phyloP scores from a whole-genome alignment of 2,329 filamentous ascomycete species.

The Penicillium sp. region DNA sequence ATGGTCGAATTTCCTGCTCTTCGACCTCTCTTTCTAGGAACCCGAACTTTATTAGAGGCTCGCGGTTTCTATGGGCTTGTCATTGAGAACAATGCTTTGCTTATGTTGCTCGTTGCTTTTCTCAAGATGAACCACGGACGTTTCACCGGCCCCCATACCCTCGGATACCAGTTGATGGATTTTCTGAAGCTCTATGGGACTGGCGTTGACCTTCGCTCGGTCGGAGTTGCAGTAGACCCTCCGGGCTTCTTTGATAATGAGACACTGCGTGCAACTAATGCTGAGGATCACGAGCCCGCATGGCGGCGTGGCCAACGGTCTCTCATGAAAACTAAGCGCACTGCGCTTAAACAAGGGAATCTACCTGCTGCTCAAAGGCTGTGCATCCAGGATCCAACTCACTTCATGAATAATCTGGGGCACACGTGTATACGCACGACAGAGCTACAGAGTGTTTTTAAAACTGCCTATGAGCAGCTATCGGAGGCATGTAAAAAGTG shows the following conservation, averaged over 20 bases:
- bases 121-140: slow-evolving; percentile 46
- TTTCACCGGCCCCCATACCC: slow-evolving; percentile 28
- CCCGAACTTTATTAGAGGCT: slow-evolving; percentile 52
- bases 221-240: slow-evolving; percentile 53
- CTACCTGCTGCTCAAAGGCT: slow-evolving; percentile 39
- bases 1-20: slow-evolving; percentile 51
- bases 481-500: slow-evolving; percentile 23
- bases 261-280: slow-evolving; percentile 9
- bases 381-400: slow-evolving; percentile 59
- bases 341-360: slow-evolving; percentile 34
- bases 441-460: slow-evolving; percentile 50
- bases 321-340: slow-evolving; percentile 35
- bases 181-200: slow-evolving; percentile 52
- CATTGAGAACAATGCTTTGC: slow-evolving; percentile 54
- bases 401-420: slow-evolving; percentile 58
- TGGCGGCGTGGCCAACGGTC: slow-evolving; percentile 40
- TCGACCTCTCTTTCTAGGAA: slow-evolving; percentile 48
- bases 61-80: slow-evolving; percentile 50
- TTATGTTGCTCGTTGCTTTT: slow-evolving; percentile 58
- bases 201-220: slow-evolving; percentile 44
- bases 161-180: slow-evolving; percentile 47
- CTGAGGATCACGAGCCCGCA: slow-evolving; percentile 17
- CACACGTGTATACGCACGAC: slow-evolving; percentile 48
- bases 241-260: slow-evolving; percentile 40
- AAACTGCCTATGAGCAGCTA: slow-evolving; percentile 28